These are phyloP conservation scores for Fusarium citri DNA, from an alignment of 2,329 filamentous ascomycete genomes.

Conservation along the genomic window DNA sequence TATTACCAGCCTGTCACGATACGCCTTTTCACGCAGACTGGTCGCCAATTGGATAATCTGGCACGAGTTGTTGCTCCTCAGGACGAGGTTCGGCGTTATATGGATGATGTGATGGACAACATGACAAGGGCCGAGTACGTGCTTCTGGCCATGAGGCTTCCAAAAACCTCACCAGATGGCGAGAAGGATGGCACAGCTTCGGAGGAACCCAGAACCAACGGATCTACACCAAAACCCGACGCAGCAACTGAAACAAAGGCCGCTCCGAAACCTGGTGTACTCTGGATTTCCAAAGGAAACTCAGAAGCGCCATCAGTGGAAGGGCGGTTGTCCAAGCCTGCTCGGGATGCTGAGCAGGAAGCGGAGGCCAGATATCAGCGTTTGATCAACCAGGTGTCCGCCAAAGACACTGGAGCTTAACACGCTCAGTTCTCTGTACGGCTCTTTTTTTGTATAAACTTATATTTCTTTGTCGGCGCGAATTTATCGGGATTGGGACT, in stretches of 20 bases:
- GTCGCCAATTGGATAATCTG: slow-evolving; percentile 70
- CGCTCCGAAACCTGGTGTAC: slow-evolving; percentile 48
- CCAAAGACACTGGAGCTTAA: slow-evolving; percentile 47
- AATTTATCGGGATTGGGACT: slow-evolving; percentile 24
- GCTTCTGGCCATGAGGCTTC: slow-evolving; percentile 74
- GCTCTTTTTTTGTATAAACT: slow-evolving; percentile 23
- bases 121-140: slow-evolving; percentile 77
- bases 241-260: slow-evolving; percentile 41
- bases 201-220: slow-evolving; percentile 50
- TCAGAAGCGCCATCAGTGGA: slow-evolving; percentile 34
- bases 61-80: slow-evolving; percentile 70
- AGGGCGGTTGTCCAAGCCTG: slow-evolving; percentile 39
- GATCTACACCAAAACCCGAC: slow-evolving; percentile 49
- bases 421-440: neutral
- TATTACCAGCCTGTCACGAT: slow-evolving; percentile 82
- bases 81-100: slow-evolving; percentile 73
- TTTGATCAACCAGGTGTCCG: slow-evolving; percentile 53
- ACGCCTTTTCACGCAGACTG: slow-evolving; percentile 65
- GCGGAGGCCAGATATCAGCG: slow-evolving; percentile 52
- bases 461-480: slow-evolving; percentile 28
- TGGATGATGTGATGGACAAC: slow-evolving; percentile 77
- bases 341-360: slow-evolving; percentile 52
- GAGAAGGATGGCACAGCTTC: slow-evolving; percentile 45
- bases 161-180: slow-evolving; percentile 54
- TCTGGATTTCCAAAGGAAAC: slow-evolving; percentile 51